Percentiles rank a stretch among this genome's conserved stretches.
Evolutionary conservation across 306 rosid genomes (phyloP).

Genomic region (Cicer cuneatum): DNA sequence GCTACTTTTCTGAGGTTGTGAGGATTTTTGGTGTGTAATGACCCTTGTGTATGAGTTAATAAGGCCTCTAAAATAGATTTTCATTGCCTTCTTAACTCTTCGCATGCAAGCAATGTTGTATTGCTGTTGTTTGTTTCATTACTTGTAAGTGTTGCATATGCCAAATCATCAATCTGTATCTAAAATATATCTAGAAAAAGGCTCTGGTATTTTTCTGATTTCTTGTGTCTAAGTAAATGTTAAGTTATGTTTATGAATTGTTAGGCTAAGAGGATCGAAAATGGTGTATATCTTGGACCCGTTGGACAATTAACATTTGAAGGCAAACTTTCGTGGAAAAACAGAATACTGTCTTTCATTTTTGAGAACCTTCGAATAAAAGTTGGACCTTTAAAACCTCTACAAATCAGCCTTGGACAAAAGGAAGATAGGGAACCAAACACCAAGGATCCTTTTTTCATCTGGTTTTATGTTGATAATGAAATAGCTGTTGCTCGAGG

Average conservation of each 20-base stretch:
- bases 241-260: slow-evolving; percentile 46
- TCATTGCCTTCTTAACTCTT: background rate
- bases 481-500: slow-evolving; percentile 98
- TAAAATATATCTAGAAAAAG: slow-evolving; percentile 1
- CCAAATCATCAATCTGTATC: slow-evolving; percentile 34
- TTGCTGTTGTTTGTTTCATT: slow-evolving; percentile 17
- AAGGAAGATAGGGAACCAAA: slow-evolving; percentile 77
- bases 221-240: slow-evolving; percentile 40
- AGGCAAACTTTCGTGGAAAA: slow-evolving; percentile 85
- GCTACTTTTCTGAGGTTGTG: background rate
- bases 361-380: slow-evolving; percentile 73
- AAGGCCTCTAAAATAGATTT: background rate
- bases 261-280: slow-evolving; percentile 92
- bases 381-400: slow-evolving; percentile 78
- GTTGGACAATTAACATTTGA: slow-evolving; percentile 88
- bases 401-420: slow-evolving; percentile 77
- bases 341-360: slow-evolving; percentile 74
- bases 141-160: slow-evolving; percentile 18
- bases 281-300: slow-evolving; percentile 88
- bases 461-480: slow-evolving; percentile 93
- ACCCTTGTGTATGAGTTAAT: background rate
- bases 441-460: slow-evolving; percentile 82
- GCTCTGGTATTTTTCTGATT: slow-evolving; percentile 26
- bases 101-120: slow-evolving; percentile 22
- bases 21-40: background rate